phyloP scores from a whole-genome alignment of 129 eudicot genomes.

The Cynara cardunculus region DNA sequence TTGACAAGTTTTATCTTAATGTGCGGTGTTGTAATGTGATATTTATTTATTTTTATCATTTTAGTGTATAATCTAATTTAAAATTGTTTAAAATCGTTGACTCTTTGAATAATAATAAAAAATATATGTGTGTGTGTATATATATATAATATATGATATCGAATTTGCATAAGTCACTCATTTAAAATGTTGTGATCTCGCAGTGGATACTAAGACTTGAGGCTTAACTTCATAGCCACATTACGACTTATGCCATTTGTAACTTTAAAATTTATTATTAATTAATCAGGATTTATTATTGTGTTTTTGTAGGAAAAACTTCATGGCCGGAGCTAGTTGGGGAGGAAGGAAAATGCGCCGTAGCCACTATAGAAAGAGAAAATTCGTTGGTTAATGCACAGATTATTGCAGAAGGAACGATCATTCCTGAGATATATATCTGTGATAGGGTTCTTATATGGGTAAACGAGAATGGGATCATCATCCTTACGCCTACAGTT shows the following conservation, averaged over 20 bases:
- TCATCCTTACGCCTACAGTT: slow-evolving; percentile 4
- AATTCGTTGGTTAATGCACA: slow-evolving; percentile 22
- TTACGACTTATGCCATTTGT: neutral
- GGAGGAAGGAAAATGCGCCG: slow-evolving; percentile 12
- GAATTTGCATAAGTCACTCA: neutral
- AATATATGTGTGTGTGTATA: neutral
- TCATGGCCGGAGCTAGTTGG: slow-evolving; percentile 43
- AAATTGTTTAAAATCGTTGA: neutral
- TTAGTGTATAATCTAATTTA: neutral
- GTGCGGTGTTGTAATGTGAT: neutral
- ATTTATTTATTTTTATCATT: too few relatives aligned
- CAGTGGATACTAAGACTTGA: neutral
- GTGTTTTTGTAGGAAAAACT: slow-evolving; percentile 17
- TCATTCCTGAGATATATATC: neutral
- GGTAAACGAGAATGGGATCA: slow-evolving; percentile 12
- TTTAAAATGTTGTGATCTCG: neutral
- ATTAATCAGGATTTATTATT: neutral
- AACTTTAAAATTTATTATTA: neutral
- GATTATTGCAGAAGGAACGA: neutral
- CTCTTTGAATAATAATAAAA: too few relatives aligned
- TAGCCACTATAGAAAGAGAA: slow-evolving; percentile 22
- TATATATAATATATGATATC: too few relatives aligned
- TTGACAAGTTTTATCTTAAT: too few relatives aligned
- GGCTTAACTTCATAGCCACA: neutral
- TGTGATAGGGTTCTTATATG: slow-evolving; percentile 31